Evolutionary conservation across 139 green algal genomes (phyloP).

Genomic region (Chlorella sp.): DNA sequence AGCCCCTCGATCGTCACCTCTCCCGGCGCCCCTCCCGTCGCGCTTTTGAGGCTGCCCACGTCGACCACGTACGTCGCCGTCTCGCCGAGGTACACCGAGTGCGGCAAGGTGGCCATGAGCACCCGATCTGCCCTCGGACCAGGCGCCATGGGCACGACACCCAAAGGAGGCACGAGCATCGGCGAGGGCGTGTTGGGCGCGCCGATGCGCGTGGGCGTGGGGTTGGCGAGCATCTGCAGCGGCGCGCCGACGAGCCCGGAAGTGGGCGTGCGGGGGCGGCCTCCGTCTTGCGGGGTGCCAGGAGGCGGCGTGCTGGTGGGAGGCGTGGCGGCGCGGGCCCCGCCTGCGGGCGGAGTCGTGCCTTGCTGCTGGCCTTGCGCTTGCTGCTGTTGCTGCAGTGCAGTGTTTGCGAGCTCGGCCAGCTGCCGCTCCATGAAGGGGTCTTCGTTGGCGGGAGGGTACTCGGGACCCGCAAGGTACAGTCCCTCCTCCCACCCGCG

Average conservation of each 20-base stretch:
- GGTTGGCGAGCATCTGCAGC: background rate
- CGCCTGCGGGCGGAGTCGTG: background rate
- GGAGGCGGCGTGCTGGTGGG: background rate
- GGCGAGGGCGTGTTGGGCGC: constrained; percentile 8
- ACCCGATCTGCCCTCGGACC: background rate
- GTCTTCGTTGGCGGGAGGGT: constrained; percentile 20
- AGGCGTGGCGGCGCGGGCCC: background rate
- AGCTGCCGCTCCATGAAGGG: constrained; percentile 37
- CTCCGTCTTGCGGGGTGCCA: background rate
- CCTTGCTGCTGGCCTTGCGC: background rate
- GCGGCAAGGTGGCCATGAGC: background rate
- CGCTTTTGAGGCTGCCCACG: constrained; percentile 41
- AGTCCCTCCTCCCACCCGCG: constrained; percentile 45
- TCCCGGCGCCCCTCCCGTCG: constrained; percentile 9
- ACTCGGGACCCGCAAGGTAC: constrained; percentile 30
- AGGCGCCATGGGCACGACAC: constrained; percentile 2
- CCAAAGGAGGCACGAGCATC: background rate
- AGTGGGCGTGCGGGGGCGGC: background rate
- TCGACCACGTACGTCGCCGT: constrained; percentile 8
- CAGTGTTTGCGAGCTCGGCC: background rate
- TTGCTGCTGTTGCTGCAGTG: constrained; percentile 10
- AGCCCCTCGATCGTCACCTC: constrained; percentile 40
- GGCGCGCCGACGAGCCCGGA: background rate
- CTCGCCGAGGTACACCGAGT: constrained; percentile 24
- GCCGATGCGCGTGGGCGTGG: background rate